Base-by-base conservation (phyloP, 2,329 filamentous ascomycete genomes). In the Alternaria alternata region DNA sequence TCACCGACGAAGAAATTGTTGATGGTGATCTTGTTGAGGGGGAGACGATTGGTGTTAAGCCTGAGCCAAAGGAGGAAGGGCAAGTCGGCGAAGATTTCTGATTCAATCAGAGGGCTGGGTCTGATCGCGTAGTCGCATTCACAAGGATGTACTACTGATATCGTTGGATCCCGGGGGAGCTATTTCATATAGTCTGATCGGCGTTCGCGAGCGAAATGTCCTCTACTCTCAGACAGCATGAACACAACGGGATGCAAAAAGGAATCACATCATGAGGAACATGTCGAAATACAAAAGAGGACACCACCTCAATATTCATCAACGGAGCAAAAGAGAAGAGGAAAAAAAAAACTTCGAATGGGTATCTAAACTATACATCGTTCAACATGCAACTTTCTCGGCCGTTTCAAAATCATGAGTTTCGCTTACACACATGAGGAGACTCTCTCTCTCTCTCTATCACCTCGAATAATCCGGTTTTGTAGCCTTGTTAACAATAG, bases 401-500 rank as follows among this genome's bases (percentile, higher is more conserved):
- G 36, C n/a, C 36, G 28, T 58, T 34, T 34, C 28, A 14, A 34
- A 36, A 36, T 36, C 32, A 16, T 36, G 32, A 16, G 0, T 3
- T 36, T 36, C 32, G 14, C 32, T 0, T 14, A 14, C 12, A 2
- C 5, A 24, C n/a, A n/a, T n/a, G n/a, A n/a, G n/a, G n/a, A 16
- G 11, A 55, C 34, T 16, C 34, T 38, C 16, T 28, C 28, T n/a
- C n/a, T 8, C 38, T 26, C n/a, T 36, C 3, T 2, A 12, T 63
- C 53, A 75, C 26, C 72, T 67, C 44, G 66, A 66, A 36, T 71
- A 92, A 49, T 91, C 89, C 1, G 94, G 94, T 78, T 97, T 97
- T 68, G 89, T 88, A 44, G 91, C 89, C 85, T 93, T 91, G 71
- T 96, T 96, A 7, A 96, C 93, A 7, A 87, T 83, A 3, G 94